phyloP scores from a whole-genome alignment of 148 eudicot genomes.

The Vaccinium darrowii region DNA sequence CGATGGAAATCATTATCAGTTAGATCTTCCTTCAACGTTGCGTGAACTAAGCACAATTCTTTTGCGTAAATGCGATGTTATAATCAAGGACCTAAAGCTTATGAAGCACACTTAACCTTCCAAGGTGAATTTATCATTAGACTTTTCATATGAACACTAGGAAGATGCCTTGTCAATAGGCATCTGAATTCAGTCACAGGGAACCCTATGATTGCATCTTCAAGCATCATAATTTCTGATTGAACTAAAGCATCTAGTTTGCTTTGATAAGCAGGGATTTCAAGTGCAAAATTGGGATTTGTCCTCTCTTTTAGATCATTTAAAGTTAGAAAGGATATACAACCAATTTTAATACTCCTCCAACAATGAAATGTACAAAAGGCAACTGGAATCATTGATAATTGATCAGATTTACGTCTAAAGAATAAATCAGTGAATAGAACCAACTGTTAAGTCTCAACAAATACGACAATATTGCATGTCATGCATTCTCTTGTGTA shows the following conservation, averaged over 20 bases:
- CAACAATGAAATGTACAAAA: background rate
- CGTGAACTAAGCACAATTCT: constrained; percentile 19
- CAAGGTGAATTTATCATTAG: constrained; percentile 22
- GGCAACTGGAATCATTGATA: background rate
- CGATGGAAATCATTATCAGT: constrained; percentile 21
- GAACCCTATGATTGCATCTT: constrained; percentile 21
- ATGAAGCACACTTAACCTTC: constrained; percentile 10
- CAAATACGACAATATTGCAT: background rate
- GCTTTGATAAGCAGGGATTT: constrained; percentile 24
- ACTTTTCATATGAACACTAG: constrained; percentile 15
- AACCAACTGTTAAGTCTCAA: background rate
- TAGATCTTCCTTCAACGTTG: constrained; percentile 18
- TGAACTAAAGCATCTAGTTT: constrained; percentile 23
- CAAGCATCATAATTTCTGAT: constrained; percentile 22
- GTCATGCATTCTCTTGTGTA: background rate
- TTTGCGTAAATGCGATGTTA: constrained; percentile 8
- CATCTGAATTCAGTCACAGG: constrained; percentile 10
- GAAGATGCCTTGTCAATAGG: constrained; percentile 19
- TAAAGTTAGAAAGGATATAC: constrained; percentile 7
- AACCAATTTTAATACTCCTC: constrained; percentile 5
- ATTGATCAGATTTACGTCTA: constrained; percentile 11
- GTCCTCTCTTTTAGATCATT: constrained; percentile 3
- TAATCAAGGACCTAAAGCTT: constrained; percentile 23
- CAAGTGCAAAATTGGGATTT: constrained; percentile 19
- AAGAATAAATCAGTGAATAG: background rate